Conservation (phyloP, 2,329 filamentous ascomycete species). For the Aureobasidium sp. region DNA sequence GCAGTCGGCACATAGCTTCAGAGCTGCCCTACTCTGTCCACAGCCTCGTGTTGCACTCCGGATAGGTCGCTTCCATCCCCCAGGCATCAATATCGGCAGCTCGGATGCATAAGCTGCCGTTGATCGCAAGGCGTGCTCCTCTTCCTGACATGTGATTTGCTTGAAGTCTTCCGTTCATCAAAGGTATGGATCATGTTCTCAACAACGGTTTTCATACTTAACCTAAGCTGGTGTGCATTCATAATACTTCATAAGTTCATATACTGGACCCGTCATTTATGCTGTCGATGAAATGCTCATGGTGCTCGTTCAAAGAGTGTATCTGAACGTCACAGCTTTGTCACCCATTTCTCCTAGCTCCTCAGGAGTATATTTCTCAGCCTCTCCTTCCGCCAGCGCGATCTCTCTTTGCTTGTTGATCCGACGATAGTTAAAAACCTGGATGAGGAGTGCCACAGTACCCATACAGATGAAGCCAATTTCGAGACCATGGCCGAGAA, state of each 20-base stretch:
- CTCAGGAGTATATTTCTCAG: constrained; percentile 39
- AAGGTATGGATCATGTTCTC: not conserved
- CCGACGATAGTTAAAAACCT: constrained; percentile 46
- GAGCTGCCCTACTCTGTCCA: not conserved
- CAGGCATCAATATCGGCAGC: not conserved
- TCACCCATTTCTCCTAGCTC: constrained; percentile 56
- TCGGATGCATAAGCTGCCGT: not conserved
- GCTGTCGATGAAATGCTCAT: no score
- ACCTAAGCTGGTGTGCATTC: not conserved
- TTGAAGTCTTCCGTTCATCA: not conserved
- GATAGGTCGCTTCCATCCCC: not conserved
- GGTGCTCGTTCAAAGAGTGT: constrained; percentile 38
- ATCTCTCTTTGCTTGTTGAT: constrained; percentile 52
- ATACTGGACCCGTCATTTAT: no score
- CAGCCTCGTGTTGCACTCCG: not conserved
- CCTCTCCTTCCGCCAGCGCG: constrained; percentile 30
- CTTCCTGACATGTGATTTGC: constrained; percentile 6
- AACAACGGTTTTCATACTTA: not conserved
- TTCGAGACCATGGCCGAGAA: constrained; percentile 46
- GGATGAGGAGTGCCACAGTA: constrained; percentile 37
- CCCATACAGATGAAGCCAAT: constrained; percentile 45
- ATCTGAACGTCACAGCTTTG: constrained; percentile 55
- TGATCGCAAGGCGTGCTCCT: not conserved
- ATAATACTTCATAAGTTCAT: not conserved
- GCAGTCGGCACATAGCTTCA: not conserved